Percentiles rank a stretch among this genome's conserved stretches.
Conservation (phyloP, 208 protist species). For the Trypanosoma avium region DNA sequence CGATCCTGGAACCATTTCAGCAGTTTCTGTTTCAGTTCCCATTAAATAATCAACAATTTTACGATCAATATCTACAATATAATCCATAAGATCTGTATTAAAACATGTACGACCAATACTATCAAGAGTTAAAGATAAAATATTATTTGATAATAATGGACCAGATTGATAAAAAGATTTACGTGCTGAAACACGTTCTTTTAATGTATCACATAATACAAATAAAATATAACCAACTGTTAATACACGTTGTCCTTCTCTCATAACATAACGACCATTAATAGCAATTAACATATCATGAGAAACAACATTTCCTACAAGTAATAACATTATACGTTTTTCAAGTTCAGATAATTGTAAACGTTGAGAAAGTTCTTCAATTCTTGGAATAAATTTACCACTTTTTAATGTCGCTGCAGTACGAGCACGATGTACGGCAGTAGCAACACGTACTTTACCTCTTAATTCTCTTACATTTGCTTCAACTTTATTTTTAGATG, state of each 20-base stretch:
- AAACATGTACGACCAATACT: slow-evolving; percentile 53
- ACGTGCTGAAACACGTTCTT: slow-evolving; percentile 78
- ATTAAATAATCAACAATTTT: slow-evolving; percentile 93
- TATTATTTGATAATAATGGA: slow-evolving; percentile 66
- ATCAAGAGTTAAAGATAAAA: slow-evolving; percentile 72
- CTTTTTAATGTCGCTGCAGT: slow-evolving; percentile 60
- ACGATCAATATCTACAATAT: slow-evolving; percentile 88
- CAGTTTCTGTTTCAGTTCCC: slow-evolving; percentile 85
- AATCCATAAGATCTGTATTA: slow-evolving; percentile 93
- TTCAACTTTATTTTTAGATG: slow-evolving; percentile 82
- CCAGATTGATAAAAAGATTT: slow-evolving; percentile 89
- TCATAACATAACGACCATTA: slow-evolving; percentile 86
- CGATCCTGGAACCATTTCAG: slow-evolving; percentile 90
- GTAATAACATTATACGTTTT: slow-evolving; percentile 86
- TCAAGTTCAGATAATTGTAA: slow-evolving; percentile 86
- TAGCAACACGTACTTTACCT: slow-evolving; percentile 73
- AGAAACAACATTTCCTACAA: slow-evolving; percentile 85
- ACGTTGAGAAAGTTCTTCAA: slow-evolving; percentile 75
- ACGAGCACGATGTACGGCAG: slow-evolving; percentile 58
- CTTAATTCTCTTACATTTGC: slow-evolving; percentile 80
- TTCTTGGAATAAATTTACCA: slow-evolving; percentile 73
- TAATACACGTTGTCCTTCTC: slow-evolving; percentile 72
- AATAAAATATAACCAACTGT: slow-evolving; percentile 91
- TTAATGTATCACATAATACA: slow-evolving; percentile 85
- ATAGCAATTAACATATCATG: slow-evolving; percentile 90